Conservation (phyloP, 73 alveolate genomes). For the Paramecium pentaurelia region DNA sequence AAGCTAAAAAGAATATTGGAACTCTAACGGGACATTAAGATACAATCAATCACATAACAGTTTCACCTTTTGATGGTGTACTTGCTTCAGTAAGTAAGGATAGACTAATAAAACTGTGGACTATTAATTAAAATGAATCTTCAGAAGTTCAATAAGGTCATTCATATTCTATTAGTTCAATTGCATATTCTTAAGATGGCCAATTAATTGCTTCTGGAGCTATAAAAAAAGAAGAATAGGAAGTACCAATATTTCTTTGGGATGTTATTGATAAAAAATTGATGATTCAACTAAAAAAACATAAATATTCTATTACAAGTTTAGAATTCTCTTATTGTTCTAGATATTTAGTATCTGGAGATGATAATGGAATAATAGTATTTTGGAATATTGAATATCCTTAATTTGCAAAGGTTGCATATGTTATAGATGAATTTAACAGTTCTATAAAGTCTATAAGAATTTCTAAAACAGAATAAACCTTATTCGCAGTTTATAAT, state of each 20-base stretch:
- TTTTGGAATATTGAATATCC: neutral
- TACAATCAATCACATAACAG: neutral
- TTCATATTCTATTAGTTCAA: neutral
- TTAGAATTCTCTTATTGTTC: neutral
- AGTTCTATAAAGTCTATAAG: neutral
- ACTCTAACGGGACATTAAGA: neutral
- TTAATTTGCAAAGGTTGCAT: neutral
- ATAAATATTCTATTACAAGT: neutral
- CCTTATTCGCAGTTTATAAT: neutral
- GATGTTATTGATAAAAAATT: neutral
- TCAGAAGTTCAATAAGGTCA: neutral
- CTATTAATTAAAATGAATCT: neutral
- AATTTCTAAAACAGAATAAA: neutral
- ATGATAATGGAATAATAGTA: neutral
- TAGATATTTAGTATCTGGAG: neutral
- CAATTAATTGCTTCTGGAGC: neutral
- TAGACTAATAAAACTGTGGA: neutral
- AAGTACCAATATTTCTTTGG: neutral
- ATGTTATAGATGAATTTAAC: neutral
- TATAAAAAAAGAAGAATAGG: neutral
- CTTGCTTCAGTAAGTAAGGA: neutral
- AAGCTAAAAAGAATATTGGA: neutral
- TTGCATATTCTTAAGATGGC: neutral
- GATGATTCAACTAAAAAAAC: neutral
- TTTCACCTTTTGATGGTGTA: neutral